A percentile compares a stretch with the other conserved stretches of the same genome.
phyloP scores from a whole-genome alignment of 148 eudicot species.

The Agrostemma githago region DNA sequence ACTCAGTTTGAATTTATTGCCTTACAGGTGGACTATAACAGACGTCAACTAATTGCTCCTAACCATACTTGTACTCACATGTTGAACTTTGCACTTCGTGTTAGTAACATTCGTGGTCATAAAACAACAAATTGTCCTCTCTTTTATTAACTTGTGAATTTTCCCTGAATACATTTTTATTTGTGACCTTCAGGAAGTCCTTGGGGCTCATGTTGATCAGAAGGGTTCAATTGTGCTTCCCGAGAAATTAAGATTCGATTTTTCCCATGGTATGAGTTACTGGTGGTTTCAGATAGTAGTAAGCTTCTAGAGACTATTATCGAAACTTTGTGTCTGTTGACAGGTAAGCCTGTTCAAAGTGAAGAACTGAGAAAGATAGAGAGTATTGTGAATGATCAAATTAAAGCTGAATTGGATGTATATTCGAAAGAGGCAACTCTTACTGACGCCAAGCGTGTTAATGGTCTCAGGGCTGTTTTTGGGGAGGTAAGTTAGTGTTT shows the following conservation, averaged over 20 bases:
- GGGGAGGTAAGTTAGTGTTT: constrained; percentile 59
- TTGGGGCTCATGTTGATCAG: constrained; percentile 92
- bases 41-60: constrained; percentile 87
- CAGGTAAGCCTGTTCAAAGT: constrained; percentile 88
- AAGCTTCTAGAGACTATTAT: neutral
- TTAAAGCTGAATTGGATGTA: constrained; percentile 73
- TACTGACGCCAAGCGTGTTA: constrained; percentile 76
- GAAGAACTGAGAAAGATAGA: constrained; percentile 81
- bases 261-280: constrained; percentile 69
- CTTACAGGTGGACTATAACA: constrained; percentile 75
- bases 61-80: constrained; percentile 99
- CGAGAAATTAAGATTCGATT: constrained; percentile 89
- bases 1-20: constrained; percentile 4
- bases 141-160: neutral
- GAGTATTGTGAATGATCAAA: constrained; percentile 82
- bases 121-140: neutral
- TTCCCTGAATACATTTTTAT: constrained; percentile 9
- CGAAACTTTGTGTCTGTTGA: neutral
- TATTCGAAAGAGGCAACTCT: constrained; percentile 74
- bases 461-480: constrained; percentile 94
- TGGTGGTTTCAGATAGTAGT: neutral
- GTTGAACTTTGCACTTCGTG: constrained; percentile 93
- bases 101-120: constrained; percentile 26
- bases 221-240: constrained; percentile 98
- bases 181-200: constrained; percentile 63